A percentile compares a stretch with the other conserved stretches of the same genome.
Conservation (phyloP, 805 yeast species). For the Debaryomyces maramus region DNA sequence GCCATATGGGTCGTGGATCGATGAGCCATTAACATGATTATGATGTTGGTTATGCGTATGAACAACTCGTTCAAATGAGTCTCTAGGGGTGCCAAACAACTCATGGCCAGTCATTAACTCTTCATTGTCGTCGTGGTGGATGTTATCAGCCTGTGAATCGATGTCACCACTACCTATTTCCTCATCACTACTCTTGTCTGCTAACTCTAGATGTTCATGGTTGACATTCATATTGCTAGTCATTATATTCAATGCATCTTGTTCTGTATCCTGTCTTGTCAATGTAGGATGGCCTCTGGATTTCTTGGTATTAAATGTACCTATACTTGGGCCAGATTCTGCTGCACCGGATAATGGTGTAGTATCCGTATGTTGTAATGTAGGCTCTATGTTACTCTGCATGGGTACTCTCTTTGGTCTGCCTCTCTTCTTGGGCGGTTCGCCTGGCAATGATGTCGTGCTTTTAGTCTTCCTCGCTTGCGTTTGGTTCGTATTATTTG, state of each 20-base stretch:
- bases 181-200: constrained; percentile 31
- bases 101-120: constrained; percentile 41
- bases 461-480: constrained; percentile 22
- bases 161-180: constrained; percentile 18
- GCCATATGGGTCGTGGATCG: constrained; percentile 38
- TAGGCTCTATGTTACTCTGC: constrained; percentile 20
- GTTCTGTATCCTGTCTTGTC: constrained; percentile 41
- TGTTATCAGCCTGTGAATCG: constrained; percentile 14
- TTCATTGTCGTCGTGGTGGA: constrained; percentile 22
- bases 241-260: constrained; percentile 38
- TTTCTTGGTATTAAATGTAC: constrained; percentile 25
- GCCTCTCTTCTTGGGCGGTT: constrained; percentile 37
- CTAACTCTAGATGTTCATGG: constrained; percentile 38
- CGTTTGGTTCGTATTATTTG: constrained; percentile 5
- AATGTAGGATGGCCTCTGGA: constrained; percentile 16
- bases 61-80: constrained; percentile 34
- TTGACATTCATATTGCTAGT: constrained; percentile 32
- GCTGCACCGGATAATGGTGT: constrained; percentile 26
- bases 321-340: constrained; percentile 28
- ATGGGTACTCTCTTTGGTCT: constrained; percentile 35
- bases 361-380: constrained; percentile 33
- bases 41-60: constrained; percentile 17
- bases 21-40: constrained; percentile 10
- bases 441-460: constrained; percentile 23
- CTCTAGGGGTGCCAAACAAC: constrained; percentile 42